Base-by-base conservation (phyloP, 257 asterid species). In the Handroanthus guayacan region DNA sequence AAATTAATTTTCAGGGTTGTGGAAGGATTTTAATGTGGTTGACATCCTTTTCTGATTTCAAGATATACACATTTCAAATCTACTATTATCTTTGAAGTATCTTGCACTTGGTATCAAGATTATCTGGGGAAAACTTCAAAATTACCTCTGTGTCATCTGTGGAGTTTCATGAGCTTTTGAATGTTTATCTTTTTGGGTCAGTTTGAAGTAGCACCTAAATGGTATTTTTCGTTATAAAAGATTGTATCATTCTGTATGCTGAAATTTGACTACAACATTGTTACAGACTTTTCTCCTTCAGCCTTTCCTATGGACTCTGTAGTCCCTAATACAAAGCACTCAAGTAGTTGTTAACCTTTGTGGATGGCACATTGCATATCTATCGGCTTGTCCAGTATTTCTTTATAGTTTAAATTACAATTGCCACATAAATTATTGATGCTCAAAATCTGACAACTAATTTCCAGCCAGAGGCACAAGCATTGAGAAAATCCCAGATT, bases 371-470 rank as follows among this genome's bases (percentile, higher is more conserved):
- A 44, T 44, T 65, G 36, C 37, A 17, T 38, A 5, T 54, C n/a
- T 36, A 16, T 43, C 0, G 17, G 62, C 56, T 77, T 78, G 55
- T 64, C 18, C 18, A 37, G 67, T 1, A 14, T 39, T 3, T 34
- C 1, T 43, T 37, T 9, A 37, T 79, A 54, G 9, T 65, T 31
- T 65, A 50, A 11, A 2, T 39, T 20, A 69, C 25, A 47, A 20
- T 34, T 58, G 70, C 69, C 71, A 37, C 48, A 72, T 58, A 25
- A 45, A 47, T 80, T 58, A 13, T 20, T 44, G 55, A 61, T 25
- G 20, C 66, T 71, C 36, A 31, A 70, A 71, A 64, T 69, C 56
- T 54, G 44, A 68, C 81, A 79, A 72, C 37, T 74, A 41, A 74
- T 37, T 69, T 61, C 39, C 64, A 13, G 47, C 44, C 50, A 7